Evolutionary conservation across 1,139 yeast genomes (phyloP), one percentile per base, ranked within the genome.

Genomic region (Candida gigantensis): DNA sequence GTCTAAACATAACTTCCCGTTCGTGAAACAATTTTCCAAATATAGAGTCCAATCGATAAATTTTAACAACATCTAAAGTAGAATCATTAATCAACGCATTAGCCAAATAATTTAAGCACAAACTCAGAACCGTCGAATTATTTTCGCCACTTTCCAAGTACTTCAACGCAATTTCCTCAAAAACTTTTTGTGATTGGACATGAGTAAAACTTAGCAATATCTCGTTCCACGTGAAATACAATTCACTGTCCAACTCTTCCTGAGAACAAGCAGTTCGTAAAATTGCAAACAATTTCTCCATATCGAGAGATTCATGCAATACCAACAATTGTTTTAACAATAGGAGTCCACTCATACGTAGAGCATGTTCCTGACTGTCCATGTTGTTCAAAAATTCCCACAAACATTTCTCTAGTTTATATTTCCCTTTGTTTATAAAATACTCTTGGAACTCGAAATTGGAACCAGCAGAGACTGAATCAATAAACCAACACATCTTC

Each of bases 1-100:
- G 57, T 43, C 79, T 55, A 6, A 72, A 52, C 27, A 66, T 72
- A 7, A 71, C 71, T 15, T 61, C 63, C 1, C 51, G 53, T 40
- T 60, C 57, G 10, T 52, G 46, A 34, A 73, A 47, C 34, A 53
- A 59, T 9, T 43, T 47, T 29, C 52, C 50, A 10, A 71, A 50
- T 1, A 51, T 49, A 0, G 46, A 45, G 46, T 70, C 73, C 13
- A 72, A 35, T 23, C 45, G 27, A 11, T 27, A 17, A 12, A 41
- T 19, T 12, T 34, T 39, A 3, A 11, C 29, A 15, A 20, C n/a
- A 30, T 33, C 37, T 3, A 40, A 9, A 17, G 14, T 11, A 6
- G 15, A 16, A 23, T 42, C 42, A 18, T 38, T 38, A 19, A 35
- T 21, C 16, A 43, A 34, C 12, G 35, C 24, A 13, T 32, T 30